A percentile compares a stretch with the other conserved stretches of the same genome.
These are phyloP conservation scores for Elongisporangium anandrum DNA, from an alignment of 352 stramenopile species.

Conservation along the genomic window DNA sequence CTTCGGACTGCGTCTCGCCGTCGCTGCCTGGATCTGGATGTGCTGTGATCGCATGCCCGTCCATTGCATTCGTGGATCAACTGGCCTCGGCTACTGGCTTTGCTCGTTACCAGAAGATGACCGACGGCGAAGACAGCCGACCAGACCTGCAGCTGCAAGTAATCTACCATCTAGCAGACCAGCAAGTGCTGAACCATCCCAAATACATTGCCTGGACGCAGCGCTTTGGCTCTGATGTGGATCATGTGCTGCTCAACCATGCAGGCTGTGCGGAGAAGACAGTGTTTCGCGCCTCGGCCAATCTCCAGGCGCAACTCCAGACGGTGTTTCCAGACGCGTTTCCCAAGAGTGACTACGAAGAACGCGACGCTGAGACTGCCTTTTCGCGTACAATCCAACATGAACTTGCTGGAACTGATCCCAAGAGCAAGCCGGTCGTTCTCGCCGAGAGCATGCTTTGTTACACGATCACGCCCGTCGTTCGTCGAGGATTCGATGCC, in stretches of 20 bases:
- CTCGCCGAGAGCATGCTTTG: conserved; percentile 72
- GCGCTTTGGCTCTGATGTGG: conserved; percentile 46
- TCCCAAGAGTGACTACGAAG: conserved; percentile 45
- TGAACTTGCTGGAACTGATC: conserved; percentile 12
- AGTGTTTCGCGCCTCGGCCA: conserved; percentile 66
- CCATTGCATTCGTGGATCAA: conserved; percentile 52
- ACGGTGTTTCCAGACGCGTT: conserved; percentile 57
- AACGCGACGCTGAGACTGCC: conserved; percentile 25
- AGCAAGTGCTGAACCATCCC: conserved; percentile 43
- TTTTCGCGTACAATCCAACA: conserved; percentile 24
- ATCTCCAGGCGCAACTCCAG: conserved; percentile 69
- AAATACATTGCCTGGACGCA: conserved; percentile 57
- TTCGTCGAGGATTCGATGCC: conserved; percentile 60
- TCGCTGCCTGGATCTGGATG: conserved; percentile 46
- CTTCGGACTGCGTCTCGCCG: conserved; percentile 64
- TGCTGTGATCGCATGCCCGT: conserved; percentile 58
- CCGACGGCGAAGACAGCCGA: not conserved
- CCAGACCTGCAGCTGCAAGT: conserved; percentile 47
- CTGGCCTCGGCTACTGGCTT: conserved; percentile 40
- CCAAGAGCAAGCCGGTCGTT: conserved; percentile 24
- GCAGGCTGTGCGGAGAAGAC: conserved; percentile 50
- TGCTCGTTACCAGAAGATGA: conserved; percentile 27
- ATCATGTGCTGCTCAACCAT: conserved; percentile 61
- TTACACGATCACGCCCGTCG: conserved; percentile 49
- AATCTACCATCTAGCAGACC: conserved; percentile 52